These are phyloP conservation scores for Flaveria bidentis DNA, from an alignment of 129 eudicot species.

Conservation along the genomic window DNA sequence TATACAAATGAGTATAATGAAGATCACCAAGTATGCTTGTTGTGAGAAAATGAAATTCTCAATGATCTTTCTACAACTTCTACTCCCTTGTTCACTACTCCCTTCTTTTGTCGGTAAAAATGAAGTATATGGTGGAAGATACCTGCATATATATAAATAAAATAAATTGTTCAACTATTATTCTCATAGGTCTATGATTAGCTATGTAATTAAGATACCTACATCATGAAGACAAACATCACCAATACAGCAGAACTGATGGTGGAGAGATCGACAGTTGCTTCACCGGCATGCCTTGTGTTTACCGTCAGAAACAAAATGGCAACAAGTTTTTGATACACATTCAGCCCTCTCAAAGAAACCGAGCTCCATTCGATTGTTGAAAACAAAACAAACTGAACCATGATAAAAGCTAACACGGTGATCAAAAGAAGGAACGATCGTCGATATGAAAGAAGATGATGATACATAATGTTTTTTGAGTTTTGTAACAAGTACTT, in stretches of 20 bases:
- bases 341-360: constrained; percentile 39
- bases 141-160: constrained; percentile 39
- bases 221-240: constrained; percentile 57
- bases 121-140: constrained; percentile 73
- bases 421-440: constrained; percentile 30
- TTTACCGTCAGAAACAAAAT: constrained; percentile 47
- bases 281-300: constrained; percentile 60
- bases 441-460: constrained; percentile 41
- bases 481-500: constrained; percentile 43
- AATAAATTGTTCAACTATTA: background rate
- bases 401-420: constrained; percentile 44
- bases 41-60: constrained; percentile 54
- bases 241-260: constrained; percentile 54
- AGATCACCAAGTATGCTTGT: constrained; percentile 49
- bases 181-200: background rate
- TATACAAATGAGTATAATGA: constrained; percentile 53
- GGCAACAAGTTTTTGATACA: constrained; percentile 51
- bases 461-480: constrained; percentile 31
- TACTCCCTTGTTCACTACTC: constrained; percentile 11
- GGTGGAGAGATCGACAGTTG: constrained; percentile 50
- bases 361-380: constrained; percentile 52
- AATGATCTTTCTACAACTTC: background rate
- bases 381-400: constrained; percentile 47
- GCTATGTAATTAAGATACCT: constrained; percentile 14
- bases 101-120: constrained; percentile 39